Conservation (phyloP, 306 rosid species). For the Quercus wislizeni region DNA sequence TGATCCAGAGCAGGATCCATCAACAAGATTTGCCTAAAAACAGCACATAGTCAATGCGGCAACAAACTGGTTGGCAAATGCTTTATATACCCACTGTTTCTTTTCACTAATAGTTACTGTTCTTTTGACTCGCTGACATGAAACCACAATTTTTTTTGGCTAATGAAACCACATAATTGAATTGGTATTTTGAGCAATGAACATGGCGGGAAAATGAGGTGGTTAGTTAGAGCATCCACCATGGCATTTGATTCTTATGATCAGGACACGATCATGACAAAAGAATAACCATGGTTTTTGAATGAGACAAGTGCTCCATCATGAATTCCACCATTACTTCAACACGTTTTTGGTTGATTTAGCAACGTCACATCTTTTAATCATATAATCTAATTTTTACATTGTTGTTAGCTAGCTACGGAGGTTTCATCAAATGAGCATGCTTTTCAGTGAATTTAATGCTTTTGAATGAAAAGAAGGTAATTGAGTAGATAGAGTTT, state of each 20-base stretch:
- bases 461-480: background rate
- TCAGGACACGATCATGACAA: background rate
- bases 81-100: background rate
- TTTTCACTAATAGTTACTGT: background rate
- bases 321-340: background rate
- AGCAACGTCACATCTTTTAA: too few relatives aligned
- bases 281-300: background rate
- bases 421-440: background rate
- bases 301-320: background rate
- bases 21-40: background rate
- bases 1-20: background rate
- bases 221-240: background rate
- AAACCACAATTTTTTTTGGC: background rate
- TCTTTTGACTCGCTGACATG: background rate
- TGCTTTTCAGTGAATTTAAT: background rate
- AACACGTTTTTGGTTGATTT: too few relatives aligned
- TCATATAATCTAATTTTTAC: background rate
- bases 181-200: background rate
- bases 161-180: background rate
- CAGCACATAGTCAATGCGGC: background rate
- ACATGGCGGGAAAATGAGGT: background rate
- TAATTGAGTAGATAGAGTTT: background rate
- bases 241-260: background rate
- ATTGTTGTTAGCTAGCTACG: conserved; percentile 10
- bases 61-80: background rate